Conservation (phyloP, 106 monocot genomes). For the Amphibolis antarctica region DNA sequence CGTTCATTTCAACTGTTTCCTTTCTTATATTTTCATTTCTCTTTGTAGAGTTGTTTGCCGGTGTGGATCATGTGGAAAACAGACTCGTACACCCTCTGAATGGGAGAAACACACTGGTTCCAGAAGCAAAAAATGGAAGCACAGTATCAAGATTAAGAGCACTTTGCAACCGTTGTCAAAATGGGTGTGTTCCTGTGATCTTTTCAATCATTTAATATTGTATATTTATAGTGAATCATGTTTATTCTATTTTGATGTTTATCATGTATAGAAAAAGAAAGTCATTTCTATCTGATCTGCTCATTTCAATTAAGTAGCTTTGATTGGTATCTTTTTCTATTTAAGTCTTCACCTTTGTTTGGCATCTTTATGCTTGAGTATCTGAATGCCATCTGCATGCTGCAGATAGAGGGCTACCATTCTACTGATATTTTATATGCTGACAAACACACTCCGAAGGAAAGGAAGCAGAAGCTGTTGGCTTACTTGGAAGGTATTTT, state of each 20-base stretch:
- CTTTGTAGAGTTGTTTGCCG: conserved; percentile 53
- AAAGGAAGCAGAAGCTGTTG: conserved; percentile 48
- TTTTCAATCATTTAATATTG: neutral
- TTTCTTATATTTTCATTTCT: neutral
- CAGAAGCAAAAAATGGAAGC: conserved; percentile 86
- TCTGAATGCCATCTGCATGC: neutral
- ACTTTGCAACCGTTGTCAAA: conserved; percentile 39
- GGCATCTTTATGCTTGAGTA: neutral
- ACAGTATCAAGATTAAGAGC: conserved; percentile 63
- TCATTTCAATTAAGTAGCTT: neutral
- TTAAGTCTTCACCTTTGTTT: conserved; percentile 1
- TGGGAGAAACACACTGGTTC: conserved; percentile 94
- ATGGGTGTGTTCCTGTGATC: conserved; percentile 48
- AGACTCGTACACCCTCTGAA: conserved; percentile 36
- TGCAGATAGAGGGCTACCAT: conserved; percentile 46
- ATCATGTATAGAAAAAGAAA: neutral
- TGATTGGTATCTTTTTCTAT: neutral
- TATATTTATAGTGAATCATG: neutral
- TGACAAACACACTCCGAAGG: conserved; percentile 32
- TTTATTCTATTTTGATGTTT: neutral
- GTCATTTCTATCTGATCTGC: neutral
- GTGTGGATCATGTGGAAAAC: conserved; percentile 64
- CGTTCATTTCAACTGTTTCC: neutral
- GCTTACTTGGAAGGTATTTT: conserved; percentile 51
- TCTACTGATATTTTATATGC: conserved; percentile 12